Evolutionary conservation across 108 stramenopile genomes (phyloP), one percentile per base, ranked within the genome.

Genomic region (Hondaea fermentalgiana): DNA sequence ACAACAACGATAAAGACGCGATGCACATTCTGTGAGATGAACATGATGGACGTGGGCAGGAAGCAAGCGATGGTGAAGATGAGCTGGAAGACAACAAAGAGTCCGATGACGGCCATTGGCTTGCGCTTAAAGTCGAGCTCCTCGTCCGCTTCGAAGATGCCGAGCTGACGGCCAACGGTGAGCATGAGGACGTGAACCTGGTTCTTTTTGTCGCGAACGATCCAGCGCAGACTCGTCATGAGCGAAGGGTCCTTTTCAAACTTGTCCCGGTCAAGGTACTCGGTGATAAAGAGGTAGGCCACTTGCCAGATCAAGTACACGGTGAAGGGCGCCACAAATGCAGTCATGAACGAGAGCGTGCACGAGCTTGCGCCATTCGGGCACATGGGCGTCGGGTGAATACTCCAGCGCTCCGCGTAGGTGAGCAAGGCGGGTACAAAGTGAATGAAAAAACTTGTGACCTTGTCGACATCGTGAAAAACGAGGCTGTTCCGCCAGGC

Each of bases 401-500:
- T 6, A 16, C 51, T 53, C 96, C 96, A 96, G 44, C 96, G 93
- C 83, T 87, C 87, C 14, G 93, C 88, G 58, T 92, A 94, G 53
- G 91, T 90, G 10, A 96, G 93, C 88, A 96, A 59, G n/a, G 94
- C 47, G 19, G 96, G 96, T 35, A 95, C 72, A 23, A 95, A 58
- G 87, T 96, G 96, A 28, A 96, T 95, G 91, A 95, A 96, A 76
- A 95, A 91, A 25, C 94, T 94, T 12, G 94, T 95, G 91, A 96
- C 95, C 88, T 96, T 95, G 72, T 96, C 96, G 76, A 95, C 76
- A 42, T 93, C 92, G 72, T 96, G 96, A 88, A 96, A 96, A 10
- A 96, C 95, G 10, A 96, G 92, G 16, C 93, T 92, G 91, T 96
- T 96, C 29, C 95, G 91, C 96, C 96, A 96, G 10, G 92, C 91